These are phyloP conservation scores for Fusarium austroafricanum DNA, from an alignment of 2,329 filamentous ascomycete genomes.

Conservation along the genomic window DNA sequence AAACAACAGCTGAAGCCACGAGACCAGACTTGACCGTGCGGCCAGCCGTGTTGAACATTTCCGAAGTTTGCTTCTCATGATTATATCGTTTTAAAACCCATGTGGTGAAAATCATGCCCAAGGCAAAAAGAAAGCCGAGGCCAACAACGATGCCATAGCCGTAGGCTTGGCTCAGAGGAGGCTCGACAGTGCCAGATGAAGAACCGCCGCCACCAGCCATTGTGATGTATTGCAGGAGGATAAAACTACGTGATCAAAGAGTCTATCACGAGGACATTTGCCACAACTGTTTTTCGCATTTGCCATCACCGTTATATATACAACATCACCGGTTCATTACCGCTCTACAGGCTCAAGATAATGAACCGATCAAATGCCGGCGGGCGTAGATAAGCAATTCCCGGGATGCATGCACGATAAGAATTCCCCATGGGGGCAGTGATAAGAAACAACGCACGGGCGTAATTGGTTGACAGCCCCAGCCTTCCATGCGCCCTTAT, in stretches of 20 bases:
- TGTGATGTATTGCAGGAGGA: conserved; percentile 7
- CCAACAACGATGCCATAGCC: conserved; percentile 85
- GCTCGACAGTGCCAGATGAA: conserved; percentile 34
- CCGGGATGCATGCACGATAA: conserved; percentile 2
- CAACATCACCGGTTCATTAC: neutral
- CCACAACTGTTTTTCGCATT: accelerated
- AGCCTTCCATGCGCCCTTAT: conserved; percentile 16
- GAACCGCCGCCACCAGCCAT: conserved; percentile 37
- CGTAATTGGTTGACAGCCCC: conserved; percentile 14
- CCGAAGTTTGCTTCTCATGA: conserved; percentile 83
- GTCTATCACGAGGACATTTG: conserved; percentile 1
- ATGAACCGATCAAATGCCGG: conserved; percentile 3
- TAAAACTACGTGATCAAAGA: neutral
- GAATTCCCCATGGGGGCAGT: conserved; percentile 4
- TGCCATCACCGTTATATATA: conserved; percentile 3
- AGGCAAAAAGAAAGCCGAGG: conserved; percentile 77
- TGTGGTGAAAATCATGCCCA: conserved; percentile 67
- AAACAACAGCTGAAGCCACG: conserved; percentile 90
- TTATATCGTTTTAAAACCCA: conserved; percentile 52
- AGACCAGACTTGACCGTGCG: conserved; percentile 90
- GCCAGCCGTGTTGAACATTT: conserved; percentile 92
- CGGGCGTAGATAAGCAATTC: conserved; percentile 28
- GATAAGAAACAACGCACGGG: conserved; percentile 18
- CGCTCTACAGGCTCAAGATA: conserved; percentile 7
- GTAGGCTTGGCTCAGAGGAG: conserved; percentile 67